Base-by-base conservation (phyloP, 1,284 basidiomycete species). In the Trichosporon faecale region DNA sequence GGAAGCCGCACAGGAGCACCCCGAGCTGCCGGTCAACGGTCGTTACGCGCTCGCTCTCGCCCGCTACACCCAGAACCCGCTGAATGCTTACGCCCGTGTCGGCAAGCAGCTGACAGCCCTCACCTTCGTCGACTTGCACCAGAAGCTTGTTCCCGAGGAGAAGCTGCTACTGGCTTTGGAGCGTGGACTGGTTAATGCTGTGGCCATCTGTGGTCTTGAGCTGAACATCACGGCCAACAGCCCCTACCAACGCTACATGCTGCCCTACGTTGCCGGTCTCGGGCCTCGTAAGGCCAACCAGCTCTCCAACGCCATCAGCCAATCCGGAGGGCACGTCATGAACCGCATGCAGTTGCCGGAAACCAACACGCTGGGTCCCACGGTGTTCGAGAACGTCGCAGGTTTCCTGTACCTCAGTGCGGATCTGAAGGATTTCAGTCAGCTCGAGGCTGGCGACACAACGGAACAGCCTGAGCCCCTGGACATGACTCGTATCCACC, bases 31-130 rank as follows among this genome's bases (percentile, higher is more conserved):
- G 0, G 84, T 89, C 18, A 90, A 91, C 65, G 91, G 90, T n/a
- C 92, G 93, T 80, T 99, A 98, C 80, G 98, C 96, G 76, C 87
- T 99, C 63, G 98, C 93, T 65, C 85, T 99, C 74, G 95, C 95
- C 52, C 89, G 97, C 68, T 99, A 97, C 80, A 87, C 89, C 11
- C 97, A 99, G 83, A 96, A 90, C 78, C 97, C 97, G 1, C 84
- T 99, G 76, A 95, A 94, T 79, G 95, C 97, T 80, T 95, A 92
- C 81, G 92, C 92, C 25, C 92, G 94, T 0, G 85, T 98, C 46
- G 94, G 93, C 8, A 77, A 87, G 6, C 93, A 96, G 82, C 88
- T 98, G 68, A 85, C 89, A 12, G 90, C 92, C 3, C 89, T 96
- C 70, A 88, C 90, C 0, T 91, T 94, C 75, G 89, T 91, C 72